phyloP scores from a whole-genome alignment of 1,139 yeast genomes.

The Protomyces arabidopsidicola region DNA sequence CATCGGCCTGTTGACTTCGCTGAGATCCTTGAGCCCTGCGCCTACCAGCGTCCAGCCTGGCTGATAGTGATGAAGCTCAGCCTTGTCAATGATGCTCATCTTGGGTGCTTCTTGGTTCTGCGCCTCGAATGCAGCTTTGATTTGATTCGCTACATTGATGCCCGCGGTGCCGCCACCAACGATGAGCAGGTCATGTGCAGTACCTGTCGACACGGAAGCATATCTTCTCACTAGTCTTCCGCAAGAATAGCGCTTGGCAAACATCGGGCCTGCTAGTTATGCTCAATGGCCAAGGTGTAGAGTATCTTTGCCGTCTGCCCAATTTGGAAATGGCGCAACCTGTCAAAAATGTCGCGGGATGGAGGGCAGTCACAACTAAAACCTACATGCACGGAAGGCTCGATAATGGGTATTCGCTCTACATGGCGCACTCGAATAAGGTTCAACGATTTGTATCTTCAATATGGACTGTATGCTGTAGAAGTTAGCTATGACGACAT shows the following conservation, averaged over 20 bases:
- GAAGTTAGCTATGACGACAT: too few species aligned
- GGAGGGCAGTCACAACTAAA: too few species aligned
- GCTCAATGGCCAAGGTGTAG: too few species aligned
- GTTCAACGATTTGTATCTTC: too few species aligned
- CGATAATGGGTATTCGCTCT: too few species aligned
- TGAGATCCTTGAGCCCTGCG: conserved; percentile 26
- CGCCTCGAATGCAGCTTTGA: conserved; percentile 15
- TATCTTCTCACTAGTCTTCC: neutral
- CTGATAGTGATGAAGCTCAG: conserved; percentile 28
- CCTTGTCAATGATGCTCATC: conserved; percentile 27
- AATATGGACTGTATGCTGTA: too few species aligned
- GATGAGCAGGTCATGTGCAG: conserved; percentile 24
- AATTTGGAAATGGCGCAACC: too few species aligned
- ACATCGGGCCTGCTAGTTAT: neutral
- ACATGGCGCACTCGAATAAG: too few species aligned
- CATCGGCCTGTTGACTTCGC: conserved; percentile 24
- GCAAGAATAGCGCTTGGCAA: neutral
- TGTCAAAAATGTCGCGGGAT: too few species aligned
- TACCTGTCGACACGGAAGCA: conserved; percentile 1
- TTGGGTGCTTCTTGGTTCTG: conserved; percentile 1
- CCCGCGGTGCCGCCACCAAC: conserved; percentile 31
- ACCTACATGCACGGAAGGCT: too few species aligned
- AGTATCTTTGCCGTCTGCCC: too few species aligned
- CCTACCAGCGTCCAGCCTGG: conserved; percentile 31
- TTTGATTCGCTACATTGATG: conserved; percentile 27